A percentile compares a stretch with the other conserved stretches of the same genome.
Conservation (phyloP, 179 eudicot species). For the Beta lomatogona region DNA sequence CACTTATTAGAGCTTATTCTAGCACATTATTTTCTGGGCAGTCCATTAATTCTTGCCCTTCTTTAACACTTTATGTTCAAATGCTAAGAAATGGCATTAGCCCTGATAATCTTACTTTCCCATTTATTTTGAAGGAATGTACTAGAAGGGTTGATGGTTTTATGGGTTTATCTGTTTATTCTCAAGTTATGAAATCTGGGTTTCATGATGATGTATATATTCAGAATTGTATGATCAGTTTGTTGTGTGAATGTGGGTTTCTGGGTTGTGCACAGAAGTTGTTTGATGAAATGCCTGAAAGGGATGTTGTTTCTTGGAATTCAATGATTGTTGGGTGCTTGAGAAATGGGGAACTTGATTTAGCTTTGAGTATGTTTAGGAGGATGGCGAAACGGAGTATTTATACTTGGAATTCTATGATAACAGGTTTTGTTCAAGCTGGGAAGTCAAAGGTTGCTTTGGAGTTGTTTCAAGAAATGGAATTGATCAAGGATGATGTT, state of each 20-base stretch:
- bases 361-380: slow-evolving; percentile 47
- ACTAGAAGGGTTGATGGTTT: slow-evolving; percentile 34
- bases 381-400: slow-evolving; percentile 47
- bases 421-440: slow-evolving; percentile 54
- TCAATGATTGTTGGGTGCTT: slow-evolving; percentile 38
- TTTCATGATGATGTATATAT: slow-evolving; percentile 47
- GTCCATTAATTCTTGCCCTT: slow-evolving; percentile 26
- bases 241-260: slow-evolving; percentile 49
- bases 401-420: slow-evolving; percentile 61
- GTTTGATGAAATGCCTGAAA: slow-evolving; percentile 61
- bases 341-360: slow-evolving; percentile 44
- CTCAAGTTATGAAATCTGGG: slow-evolving; percentile 48
- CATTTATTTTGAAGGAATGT: slow-evolving; percentile 63
- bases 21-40: slow-evolving; percentile 23
- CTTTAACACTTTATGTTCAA: slow-evolving; percentile 40
- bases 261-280: slow-evolving; percentile 45
- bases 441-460: slow-evolving; percentile 53
- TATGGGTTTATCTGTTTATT: slow-evolving; percentile 49
- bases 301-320: slow-evolving; percentile 58
- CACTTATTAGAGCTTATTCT: slow-evolving; percentile 54
- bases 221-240: slow-evolving; percentile 51
- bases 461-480: slow-evolving; percentile 54
- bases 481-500: slow-evolving; percentile 21
- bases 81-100: slow-evolving; percentile 41
- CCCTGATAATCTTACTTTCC: slow-evolving; percentile 53